Evolutionary conservation across 805 yeast genomes (phyloP), one percentile per base, ranked within the genome.

Genomic region (Ogataea salicorniae): DNA sequence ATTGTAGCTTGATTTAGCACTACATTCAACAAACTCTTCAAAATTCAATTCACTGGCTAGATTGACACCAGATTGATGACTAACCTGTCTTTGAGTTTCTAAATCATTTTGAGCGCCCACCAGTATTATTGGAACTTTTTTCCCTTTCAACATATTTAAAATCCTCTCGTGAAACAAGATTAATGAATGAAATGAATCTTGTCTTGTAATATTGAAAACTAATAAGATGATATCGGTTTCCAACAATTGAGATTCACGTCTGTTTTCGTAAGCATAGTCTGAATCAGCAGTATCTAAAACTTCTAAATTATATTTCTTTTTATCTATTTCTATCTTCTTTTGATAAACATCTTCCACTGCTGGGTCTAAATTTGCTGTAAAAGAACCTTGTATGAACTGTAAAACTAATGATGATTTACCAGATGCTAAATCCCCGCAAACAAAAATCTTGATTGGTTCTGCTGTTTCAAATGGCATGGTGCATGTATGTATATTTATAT

Each of bases 261-360:
- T 46, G 5, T 42, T 37, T 4, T 55, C 56, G 14, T 51, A 70
- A 52, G 72, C 72, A 51, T 74, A 78, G 54, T 75, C 96, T 51
- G 84, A 84, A 40, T 97, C 98, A 1, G 96, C 96, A 3, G 97
- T 89, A 61, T 94, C 99, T 51, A 91, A 71, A 46, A 79, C 71
- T 49, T 77, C 79, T 55, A 78, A 58, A 6, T 56, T 46, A 17
- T 64, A 69, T 43, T 60, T 67, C 51, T 68, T 69, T 26, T 61
- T 69, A 47, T 74, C 74, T 23, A 73, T 64, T 36, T 60, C 34
- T 5, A 53, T 40, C 6, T 39, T 38, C 29, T 56, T 54, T 14
- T 34, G 45, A 47, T 61, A 67, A 0, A 52, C 52, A 23, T 66
- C 72, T 41, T 66, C 67, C 11, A 65, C 45, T 2, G 52, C 49